phyloP scores from a whole-genome alignment of 2,329 filamentous ascomycete species.

The Didymella sp. region DNA sequence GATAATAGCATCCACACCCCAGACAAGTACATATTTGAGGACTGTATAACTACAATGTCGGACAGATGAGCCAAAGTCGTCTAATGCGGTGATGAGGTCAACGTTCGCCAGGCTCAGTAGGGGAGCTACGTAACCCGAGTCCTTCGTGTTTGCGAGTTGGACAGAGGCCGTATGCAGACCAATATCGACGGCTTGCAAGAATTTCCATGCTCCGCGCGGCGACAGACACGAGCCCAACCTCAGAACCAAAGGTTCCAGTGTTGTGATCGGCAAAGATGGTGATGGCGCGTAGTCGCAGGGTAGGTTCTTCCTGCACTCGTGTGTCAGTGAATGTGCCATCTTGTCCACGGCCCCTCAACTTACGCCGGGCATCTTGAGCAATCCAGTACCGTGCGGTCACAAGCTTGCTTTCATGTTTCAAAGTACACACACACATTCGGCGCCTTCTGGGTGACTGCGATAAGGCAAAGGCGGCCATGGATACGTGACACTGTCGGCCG shows the following conservation, averaged over 20 bases:
- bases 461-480: background rate
- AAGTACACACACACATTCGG: background rate
- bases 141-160: background rate
- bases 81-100: background rate
- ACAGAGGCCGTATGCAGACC: background rate
- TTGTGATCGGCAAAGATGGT: background rate
- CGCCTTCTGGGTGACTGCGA: background rate
- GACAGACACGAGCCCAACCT: background rate
- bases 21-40: background rate
- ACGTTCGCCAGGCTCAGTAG: background rate
- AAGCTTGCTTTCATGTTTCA: background rate
- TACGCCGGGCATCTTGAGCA: constrained; percentile 2
- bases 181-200: background rate
- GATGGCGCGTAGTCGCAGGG: background rate
- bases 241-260: background rate
- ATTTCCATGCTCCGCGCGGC: background rate
- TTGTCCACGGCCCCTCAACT: background rate
- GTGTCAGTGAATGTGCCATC: background rate
- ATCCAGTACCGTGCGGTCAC: background rate
- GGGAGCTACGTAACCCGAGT: background rate
- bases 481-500: background rate
- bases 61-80: background rate
- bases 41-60: background rate
- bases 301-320: background rate
- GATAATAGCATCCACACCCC: background rate